Conservation (phyloP, 768 basidiomycete genomes). For the Tricholoma furcatifolium region DNA sequence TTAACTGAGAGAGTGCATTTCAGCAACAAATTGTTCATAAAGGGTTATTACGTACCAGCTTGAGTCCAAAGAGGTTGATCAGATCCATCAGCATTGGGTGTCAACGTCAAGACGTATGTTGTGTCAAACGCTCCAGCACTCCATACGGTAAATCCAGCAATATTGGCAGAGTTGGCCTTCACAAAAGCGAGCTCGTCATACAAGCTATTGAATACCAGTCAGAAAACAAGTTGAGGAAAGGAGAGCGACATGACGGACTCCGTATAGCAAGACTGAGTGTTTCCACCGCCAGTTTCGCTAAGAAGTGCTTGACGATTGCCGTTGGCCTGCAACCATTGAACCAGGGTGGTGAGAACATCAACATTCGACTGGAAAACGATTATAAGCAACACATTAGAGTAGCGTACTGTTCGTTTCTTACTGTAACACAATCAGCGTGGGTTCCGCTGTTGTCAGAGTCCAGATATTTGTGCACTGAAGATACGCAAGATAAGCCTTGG, state of each 20-base stretch:
- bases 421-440: conserved; percentile 31
- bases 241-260: conserved; percentile 21
- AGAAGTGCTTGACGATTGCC: conserved; percentile 33
- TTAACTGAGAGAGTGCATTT: conserved; percentile 11
- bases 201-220: conserved; percentile 26
- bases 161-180: conserved; percentile 38
- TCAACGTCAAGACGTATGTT: conserved; percentile 47
- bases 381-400: neutral
- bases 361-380: conserved; percentile 33
- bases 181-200: conserved; percentile 43
- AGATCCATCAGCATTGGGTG: conserved; percentile 44
- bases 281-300: conserved; percentile 55
- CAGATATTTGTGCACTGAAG: conserved; percentile 55
- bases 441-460: conserved; percentile 51
- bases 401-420: neutral
- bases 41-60: conserved; percentile 29
- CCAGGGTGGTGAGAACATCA: conserved; percentile 39
- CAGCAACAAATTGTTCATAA: neutral
- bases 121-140: conserved; percentile 52
- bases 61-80: conserved; percentile 46
- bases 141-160: conserved; percentile 55
- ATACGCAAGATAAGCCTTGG: neutral
- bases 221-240: neutral
- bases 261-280: conserved; percentile 42
- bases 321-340: conserved; percentile 36